Evolutionary conservation across 495 filamentous ascomycete genomes (phyloP), one percentile per base, ranked within the genome.

Genomic region (Tuber aestivum): DNA sequence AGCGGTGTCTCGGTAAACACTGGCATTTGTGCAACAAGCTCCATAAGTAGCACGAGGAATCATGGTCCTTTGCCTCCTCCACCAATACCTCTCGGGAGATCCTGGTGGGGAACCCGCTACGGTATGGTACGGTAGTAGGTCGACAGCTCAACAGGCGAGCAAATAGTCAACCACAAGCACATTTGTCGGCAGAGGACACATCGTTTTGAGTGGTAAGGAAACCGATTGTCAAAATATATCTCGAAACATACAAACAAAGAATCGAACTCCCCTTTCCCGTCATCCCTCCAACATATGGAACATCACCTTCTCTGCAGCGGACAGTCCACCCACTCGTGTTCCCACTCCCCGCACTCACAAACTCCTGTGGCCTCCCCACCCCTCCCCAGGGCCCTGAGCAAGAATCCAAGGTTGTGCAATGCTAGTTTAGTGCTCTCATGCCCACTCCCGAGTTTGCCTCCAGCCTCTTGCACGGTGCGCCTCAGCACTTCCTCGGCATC

Each of bases 161-260:
- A 14, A 32, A 32, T 32, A 14, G 56, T 32, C n/a, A 65, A 32
- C 32, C n/a, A 32, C n/a, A 27, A 65, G 14, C 14, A 7, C 56
- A 27, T 65, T 50, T 4, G n/a, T n/a, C 32, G 18, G 14, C 27
- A 65, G 56, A 65, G 12, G 56, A 32, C 56, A 65, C 56, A 35
- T 20, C 27, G 27, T 65, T 65, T 65, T 35, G 35, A 35, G 56
- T 3, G 35, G 27, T 65, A 20, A 65, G 14, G 56, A 35, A 65
- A 65, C 14, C 56, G 32, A 65, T 65, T 65, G 56, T 65, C 56
- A 65, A 65, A 65, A 65, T 65, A 65, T 65, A 65, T 65, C 56
- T 35, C 56, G 35, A 65, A 65, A 65, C 56, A 35, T 65, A 65
- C 56, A 65, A 32, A 65, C 56, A 65, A 65, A 65, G 56, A 65